Evolutionary conservation across 164 flowering plant species (phyloP).

Genomic region (Taxillus chinensis): DNA sequence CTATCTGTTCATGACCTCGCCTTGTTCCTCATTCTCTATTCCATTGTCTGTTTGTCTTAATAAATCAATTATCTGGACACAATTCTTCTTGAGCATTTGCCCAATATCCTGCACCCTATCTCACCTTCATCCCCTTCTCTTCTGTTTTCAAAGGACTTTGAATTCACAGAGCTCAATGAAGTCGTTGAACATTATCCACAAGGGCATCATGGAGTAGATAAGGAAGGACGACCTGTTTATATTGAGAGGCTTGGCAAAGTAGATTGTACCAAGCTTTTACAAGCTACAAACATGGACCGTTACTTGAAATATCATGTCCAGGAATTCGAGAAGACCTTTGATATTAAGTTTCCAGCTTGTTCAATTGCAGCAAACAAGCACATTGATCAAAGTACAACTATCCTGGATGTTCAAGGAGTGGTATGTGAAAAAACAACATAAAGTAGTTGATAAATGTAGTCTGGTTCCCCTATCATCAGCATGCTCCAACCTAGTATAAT

Average conservation of each 20-base stretch:
- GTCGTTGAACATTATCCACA: slow-evolving; percentile 43
- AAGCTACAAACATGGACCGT: slow-evolving; percentile 42
- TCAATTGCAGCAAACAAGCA: slow-evolving; percentile 47
- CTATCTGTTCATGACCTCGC: background rate
- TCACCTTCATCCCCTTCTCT: background rate
- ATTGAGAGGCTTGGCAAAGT: slow-evolving; percentile 45
- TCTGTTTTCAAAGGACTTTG: slow-evolving; percentile 29
- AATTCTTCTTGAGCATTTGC: background rate
- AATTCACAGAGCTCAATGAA: slow-evolving; percentile 30
- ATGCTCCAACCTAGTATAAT: too few relatives aligned
- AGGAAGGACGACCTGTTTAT: slow-evolving; percentile 49
- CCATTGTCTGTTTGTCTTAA: background rate
- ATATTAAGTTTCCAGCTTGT: slow-evolving; percentile 40
- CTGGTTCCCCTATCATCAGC: too few relatives aligned
- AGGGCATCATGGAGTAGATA: slow-evolving; percentile 57
- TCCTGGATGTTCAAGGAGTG: slow-evolving; percentile 54
- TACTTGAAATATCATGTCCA: slow-evolving; percentile 42
- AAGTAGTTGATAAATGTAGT: too few relatives aligned
- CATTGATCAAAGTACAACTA: slow-evolving; percentile 49
- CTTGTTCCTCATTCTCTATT: background rate
- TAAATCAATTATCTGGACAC: background rate
- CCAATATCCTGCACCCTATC: background rate
- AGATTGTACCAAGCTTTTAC: slow-evolving; percentile 39
- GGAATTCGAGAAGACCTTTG: slow-evolving; percentile 48
- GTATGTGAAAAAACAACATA: slow-evolving; percentile 17